Evolutionary conservation across 2,329 filamentous ascomycete species (phyloP).

Genomic region (Ceratocystis ficicola): DNA sequence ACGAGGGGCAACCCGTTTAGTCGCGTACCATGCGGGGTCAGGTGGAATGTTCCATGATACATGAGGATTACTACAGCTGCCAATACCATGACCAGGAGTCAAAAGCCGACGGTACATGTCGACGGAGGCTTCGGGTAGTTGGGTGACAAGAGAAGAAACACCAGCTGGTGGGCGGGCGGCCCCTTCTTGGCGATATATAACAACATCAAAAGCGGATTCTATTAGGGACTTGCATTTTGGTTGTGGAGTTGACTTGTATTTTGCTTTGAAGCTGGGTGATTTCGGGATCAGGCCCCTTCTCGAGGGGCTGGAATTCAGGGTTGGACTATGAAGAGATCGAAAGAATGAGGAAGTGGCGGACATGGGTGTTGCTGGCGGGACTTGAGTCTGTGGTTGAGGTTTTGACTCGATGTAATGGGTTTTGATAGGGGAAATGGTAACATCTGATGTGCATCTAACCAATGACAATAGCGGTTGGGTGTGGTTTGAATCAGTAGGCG

Average conservation of each 20-base stretch:
- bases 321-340: neutral
- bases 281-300: neutral
- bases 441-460: neutral
- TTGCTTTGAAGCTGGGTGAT: slow-evolving; percentile 7
- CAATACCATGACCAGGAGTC: slow-evolving; percentile 2
- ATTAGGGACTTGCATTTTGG: neutral
- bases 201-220: slow-evolving; percentile 8
- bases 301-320: neutral
- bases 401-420: neutral
- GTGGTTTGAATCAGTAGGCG: neutral
- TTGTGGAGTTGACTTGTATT: neutral
- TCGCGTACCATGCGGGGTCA: slow-evolving; percentile 3
- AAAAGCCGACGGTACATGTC: slow-evolving; percentile 12
- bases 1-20: neutral
- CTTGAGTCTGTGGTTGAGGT: neutral
- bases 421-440: neutral
- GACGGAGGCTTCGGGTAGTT: slow-evolving; percentile 10
- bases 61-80: slow-evolving; percentile 2
- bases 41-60: slow-evolving; percentile 11
- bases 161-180: neutral
- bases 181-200: slow-evolving; percentile 13
- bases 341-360: neutral
- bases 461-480: neutral
- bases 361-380: neutral
- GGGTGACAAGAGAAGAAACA: slow-evolving; percentile 12